Conservation (phyloP, 1,139 yeast species). For the Hanseniaspora sp. region DNA sequence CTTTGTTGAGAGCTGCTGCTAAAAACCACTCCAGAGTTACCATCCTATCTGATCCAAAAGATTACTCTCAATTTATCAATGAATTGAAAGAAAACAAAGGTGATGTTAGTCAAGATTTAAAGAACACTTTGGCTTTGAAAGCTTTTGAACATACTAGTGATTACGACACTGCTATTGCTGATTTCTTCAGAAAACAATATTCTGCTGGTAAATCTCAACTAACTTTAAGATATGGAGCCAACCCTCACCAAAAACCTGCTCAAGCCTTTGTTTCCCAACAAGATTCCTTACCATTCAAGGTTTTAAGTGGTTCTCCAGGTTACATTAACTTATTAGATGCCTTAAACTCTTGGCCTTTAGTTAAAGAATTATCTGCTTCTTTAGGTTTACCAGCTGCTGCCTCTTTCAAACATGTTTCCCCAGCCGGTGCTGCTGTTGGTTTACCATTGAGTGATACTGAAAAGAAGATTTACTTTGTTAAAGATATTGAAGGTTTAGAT, state of each 20-base stretch:
- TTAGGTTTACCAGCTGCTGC: conserved; percentile 97
- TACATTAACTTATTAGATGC: conserved; percentile 94
- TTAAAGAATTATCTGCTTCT: conserved; percentile 88
- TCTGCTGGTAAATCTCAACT: conserved; percentile 81
- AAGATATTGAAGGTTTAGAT: conserved; percentile 74
- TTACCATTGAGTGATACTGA: conserved; percentile 80
- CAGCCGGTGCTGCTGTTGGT: conserved; percentile 98
- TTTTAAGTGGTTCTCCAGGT: conserved; percentile 89
- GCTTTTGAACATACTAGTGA: conserved; percentile 98
- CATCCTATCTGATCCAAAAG: conserved; percentile 84
- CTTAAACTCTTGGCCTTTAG: conserved; percentile 96
- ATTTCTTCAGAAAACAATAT: conserved; percentile 94
- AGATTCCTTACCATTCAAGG: conserved; percentile 89
- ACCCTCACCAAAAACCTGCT: conserved; percentile 98
- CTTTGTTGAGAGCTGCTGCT: conserved; percentile 94
- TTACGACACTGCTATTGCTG: conserved; percentile 89
- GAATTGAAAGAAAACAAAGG: conserved; percentile 51
- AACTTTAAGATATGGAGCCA: conserved; percentile 94
- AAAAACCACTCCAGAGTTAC: conserved; percentile 95
- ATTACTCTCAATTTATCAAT: conserved; percentile 73
- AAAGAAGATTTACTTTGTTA: conserved; percentile 89
- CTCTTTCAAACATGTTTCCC: conserved; percentile 95
- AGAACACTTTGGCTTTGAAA: conserved; percentile 80
- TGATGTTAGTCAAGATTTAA: conserved; percentile 59
- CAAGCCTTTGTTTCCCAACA: conserved; percentile 76